phyloP scores from a whole-genome alignment of 169 alveolate species.

The Eimeria nieschulzi region DNA sequence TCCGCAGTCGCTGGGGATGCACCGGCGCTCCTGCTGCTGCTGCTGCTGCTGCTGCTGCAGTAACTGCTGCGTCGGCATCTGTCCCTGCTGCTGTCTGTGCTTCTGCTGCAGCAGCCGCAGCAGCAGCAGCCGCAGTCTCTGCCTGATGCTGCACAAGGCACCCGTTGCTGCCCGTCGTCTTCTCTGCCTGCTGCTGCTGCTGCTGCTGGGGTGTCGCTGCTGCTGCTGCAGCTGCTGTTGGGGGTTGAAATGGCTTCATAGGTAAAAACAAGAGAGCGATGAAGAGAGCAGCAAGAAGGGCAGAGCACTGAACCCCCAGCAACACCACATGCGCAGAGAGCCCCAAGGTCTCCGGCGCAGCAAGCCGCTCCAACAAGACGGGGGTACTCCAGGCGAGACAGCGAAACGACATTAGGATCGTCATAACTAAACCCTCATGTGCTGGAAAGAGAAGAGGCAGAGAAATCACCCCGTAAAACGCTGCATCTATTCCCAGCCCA shows the following conservation, averaged over 20 bases:
- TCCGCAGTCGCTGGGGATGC: neutral
- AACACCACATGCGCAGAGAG: neutral
- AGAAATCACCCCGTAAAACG: conserved; percentile 50
- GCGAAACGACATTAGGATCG: conserved; percentile 21
- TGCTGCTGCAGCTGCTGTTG: conserved; percentile 44
- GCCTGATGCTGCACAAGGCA: no score
- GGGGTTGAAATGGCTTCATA: conserved; percentile 17
- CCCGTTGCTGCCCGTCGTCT: no score
- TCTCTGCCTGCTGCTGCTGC: neutral
- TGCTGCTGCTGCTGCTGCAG: neutral
- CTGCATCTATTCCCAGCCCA: conserved; percentile 66
- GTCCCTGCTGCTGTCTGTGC: neutral
- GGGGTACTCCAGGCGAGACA: conserved; percentile 36
- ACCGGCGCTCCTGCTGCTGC: neutral
- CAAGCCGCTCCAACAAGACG: conserved; percentile 27
- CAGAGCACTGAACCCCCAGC: neutral
- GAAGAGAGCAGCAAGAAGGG: conserved; percentile 9
- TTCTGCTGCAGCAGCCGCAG: no score
- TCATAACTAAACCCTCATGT: conserved; percentile 5
- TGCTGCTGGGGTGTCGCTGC: neutral
- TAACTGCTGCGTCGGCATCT: neutral
- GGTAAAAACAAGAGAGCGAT: conserved; percentile 25
- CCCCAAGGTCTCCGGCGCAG: neutral
- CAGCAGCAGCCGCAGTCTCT: no score
- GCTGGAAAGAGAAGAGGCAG: conserved; percentile 29